These are phyloP conservation scores for Phytophthora pistaciae DNA, from an alignment of 352 stramenopile genomes.

Conservation along the genomic window DNA sequence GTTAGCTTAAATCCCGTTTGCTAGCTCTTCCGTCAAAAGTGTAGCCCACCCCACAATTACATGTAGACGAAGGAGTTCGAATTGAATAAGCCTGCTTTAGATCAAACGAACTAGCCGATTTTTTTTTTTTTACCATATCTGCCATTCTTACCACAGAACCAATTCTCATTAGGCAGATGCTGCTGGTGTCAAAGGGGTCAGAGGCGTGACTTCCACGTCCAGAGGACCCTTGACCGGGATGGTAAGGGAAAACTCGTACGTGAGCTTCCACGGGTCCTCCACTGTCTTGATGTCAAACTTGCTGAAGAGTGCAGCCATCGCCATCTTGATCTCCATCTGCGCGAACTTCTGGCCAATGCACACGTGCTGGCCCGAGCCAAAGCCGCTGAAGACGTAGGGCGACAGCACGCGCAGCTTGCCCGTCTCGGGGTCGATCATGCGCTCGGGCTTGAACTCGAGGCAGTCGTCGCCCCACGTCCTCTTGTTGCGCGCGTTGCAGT, in stretches of 20 bases:
- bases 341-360: conserved; percentile 62
- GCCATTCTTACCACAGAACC: neutral
- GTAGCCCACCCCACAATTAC: too few relatives aligned
- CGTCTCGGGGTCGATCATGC: conserved; percentile 49
- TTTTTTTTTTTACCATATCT: neutral
- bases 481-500: conserved; percentile 25
- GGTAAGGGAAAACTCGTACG: conserved; percentile 51
- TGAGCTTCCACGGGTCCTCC: conserved; percentile 42
- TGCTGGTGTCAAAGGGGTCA: conserved; percentile 1
- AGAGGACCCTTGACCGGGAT: conserved; percentile 43
- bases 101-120: neutral
- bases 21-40: too few relatives aligned
- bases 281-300: conserved; percentile 50
- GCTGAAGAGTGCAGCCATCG: conserved; percentile 52
- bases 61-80: too few relatives aligned
- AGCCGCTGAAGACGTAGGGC: conserved; percentile 32
- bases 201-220: conserved; percentile 16
- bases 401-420: conserved; percentile 31
- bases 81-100: too few relatives aligned
- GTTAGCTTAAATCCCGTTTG: too few relatives aligned
- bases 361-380: conserved; percentile 51
- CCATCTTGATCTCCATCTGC: conserved; percentile 62
- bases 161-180: neutral
- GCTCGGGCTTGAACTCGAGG: conserved; percentile 55
- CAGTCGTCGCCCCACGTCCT: conserved; percentile 54